Evolutionary conservation across 73 alveolate species (phyloP).

Genomic region (Tetrahymena thermophila): DNA sequence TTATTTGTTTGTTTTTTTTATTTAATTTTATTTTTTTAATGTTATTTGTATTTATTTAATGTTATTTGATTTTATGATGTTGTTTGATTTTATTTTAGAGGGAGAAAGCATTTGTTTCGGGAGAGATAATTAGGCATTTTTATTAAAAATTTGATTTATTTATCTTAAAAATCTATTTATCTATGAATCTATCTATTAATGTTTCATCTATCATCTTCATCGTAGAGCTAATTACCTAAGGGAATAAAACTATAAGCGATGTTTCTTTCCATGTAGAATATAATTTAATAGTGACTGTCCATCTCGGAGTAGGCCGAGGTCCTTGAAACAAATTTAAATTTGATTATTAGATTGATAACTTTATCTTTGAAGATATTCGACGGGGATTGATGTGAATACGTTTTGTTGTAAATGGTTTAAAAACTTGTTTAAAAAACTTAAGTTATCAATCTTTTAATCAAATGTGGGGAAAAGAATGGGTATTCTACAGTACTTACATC

Average conservation of each 20-base stretch:
- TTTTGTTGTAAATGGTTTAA: neutral
- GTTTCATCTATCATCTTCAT: neutral
- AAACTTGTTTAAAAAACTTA: neutral
- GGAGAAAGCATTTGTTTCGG: neutral
- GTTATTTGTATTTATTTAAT: neutral
- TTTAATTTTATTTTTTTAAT: neutral
- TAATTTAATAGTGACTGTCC: neutral
- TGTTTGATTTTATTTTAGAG: neutral
- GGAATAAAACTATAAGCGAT: neutral
- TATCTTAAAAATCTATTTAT: neutral
- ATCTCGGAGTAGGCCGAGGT: conserved; percentile 3
- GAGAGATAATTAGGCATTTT: neutral
- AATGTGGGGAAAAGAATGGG: neutral
- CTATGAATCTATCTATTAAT: neutral
- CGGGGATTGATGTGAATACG: neutral
- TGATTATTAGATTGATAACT: neutral
- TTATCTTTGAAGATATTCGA: neutral
- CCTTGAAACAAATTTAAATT: neutral
- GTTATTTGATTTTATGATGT: neutral
- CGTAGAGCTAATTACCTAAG: neutral
- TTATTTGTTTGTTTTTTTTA: neutral
- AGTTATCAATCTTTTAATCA: neutral
- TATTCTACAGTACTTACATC: neutral
- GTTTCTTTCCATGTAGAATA: neutral
- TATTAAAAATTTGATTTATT: neutral